Evolutionary conservation across 1,284 basidiomycete species (phyloP), one percentile per base, ranked within the genome.

Genomic region (Trichosporon coremiiforme): DNA sequence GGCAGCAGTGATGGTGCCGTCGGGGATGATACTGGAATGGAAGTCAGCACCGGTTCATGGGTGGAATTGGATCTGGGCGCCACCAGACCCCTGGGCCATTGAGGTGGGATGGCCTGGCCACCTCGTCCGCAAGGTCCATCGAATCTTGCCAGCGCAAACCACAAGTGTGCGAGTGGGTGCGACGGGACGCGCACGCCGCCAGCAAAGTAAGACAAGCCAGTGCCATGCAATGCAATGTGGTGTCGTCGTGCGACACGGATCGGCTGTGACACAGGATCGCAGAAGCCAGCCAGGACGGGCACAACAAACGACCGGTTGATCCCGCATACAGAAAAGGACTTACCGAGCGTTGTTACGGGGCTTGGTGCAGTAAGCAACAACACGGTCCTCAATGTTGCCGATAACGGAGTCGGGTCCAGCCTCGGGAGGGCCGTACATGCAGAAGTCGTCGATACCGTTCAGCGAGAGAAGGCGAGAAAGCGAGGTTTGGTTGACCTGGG

Each of bases 371-470:
- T 78, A 81, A 15, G 80, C 78, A 17, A 81, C 80, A 38, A 81
- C 81, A 36, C 76, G 71, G 22, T 79, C 76, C 75, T 84, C 82
- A 22, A 79, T 76, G 69, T 79, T 80, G 31, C 81, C 82, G 64
- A 84, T 81, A 65, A 77, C 73, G 31, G 70, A 74, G 66, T 82
- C 78, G 17, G 79, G 79, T 47, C 77, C 75, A 45, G 74, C 47
- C 55, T 80, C 78, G 22, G 76, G 73, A 15, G 82, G 81, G 53
- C 77, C 82, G 66, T 71, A 84, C 25, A 84, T 75, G 72, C 82
- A 84, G 71, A 84, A 84, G 74, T 84, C 82, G 73, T 83, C 81
- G 57, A 82, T 75, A 62, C 77, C 75, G 76, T 84, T 84, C 60
- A 84, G 75, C 25, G 78, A 72, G 45, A 84, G 73, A 20, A 84